phyloP scores from a whole-genome alignment of 257 asterid species.

The Capsicum baccatum region DNA sequence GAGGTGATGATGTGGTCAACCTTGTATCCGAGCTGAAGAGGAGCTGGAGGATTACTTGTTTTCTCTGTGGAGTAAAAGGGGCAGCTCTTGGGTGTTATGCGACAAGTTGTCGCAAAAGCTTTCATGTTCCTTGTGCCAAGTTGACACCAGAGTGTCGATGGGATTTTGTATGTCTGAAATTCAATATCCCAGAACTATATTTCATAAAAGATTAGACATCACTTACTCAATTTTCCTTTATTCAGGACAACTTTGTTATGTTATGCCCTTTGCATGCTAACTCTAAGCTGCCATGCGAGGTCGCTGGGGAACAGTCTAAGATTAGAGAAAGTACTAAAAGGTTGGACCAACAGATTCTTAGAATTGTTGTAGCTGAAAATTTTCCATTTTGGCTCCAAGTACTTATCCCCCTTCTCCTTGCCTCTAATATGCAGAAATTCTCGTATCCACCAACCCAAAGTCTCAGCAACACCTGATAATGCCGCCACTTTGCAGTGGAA shows the following conservation, averaged over 20 bases:
- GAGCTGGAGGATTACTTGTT: conserved; percentile 78
- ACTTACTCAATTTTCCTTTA: conserved; percentile 28
- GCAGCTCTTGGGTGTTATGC: conserved; percentile 97
- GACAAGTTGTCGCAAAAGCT: conserved; percentile 84
- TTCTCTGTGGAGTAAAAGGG: conserved; percentile 84
- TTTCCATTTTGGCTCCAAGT: conserved; percentile 4
- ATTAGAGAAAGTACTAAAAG: conserved; percentile 41
- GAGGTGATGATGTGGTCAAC: conserved; percentile 66
- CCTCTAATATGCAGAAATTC: conserved; percentile 47
- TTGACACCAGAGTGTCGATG: conserved; percentile 82
- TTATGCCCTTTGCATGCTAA: conserved; percentile 81
- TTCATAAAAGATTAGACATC: not conserved
- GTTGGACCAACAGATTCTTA: conserved; percentile 21
- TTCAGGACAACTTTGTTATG: conserved; percentile 88
- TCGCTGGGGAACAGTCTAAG: conserved; percentile 47
- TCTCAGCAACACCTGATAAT: conserved; percentile 40
- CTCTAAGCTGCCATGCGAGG: conserved; percentile 66
- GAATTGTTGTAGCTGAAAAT: conserved; percentile 17
- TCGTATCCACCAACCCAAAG: conserved; percentile 35
- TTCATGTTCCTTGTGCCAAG: conserved; percentile 95
- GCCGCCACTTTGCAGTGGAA: conserved; percentile 51
- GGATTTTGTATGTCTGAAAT: conserved; percentile 66
- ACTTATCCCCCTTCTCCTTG: not conserved
- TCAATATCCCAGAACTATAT: not conserved
- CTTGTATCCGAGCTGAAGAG: conserved; percentile 81